These are phyloP conservation scores for Amaranthus palmeri DNA, from an alignment of 148 eudicot genomes.

Conservation along the genomic window DNA sequence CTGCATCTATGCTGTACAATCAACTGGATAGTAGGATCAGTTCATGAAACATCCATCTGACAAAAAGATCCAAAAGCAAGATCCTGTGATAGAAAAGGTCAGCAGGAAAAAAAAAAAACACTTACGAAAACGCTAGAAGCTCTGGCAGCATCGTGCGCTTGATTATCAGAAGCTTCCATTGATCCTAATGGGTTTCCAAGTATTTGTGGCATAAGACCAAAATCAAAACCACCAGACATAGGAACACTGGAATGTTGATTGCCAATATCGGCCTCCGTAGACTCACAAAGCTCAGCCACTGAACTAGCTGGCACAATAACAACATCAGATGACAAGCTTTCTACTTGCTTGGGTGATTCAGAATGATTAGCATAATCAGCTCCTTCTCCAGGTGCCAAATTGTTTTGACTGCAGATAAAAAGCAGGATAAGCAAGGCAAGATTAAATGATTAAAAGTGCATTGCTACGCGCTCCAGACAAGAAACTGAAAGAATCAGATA, in stretches of 20 bases:
- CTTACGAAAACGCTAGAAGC: conserved; percentile 68
- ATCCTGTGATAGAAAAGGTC: background rate
- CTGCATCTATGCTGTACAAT: background rate
- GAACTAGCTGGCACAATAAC: conserved; percentile 40
- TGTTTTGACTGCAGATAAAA: conserved; percentile 43
- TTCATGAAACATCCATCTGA: background rate
- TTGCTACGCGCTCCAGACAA: background rate
- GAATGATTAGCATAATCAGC: conserved; percentile 38
- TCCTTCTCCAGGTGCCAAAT: conserved; percentile 39
- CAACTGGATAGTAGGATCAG: background rate
- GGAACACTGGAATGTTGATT: conserved; percentile 42
- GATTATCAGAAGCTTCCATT: conserved; percentile 60
- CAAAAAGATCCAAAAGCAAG: background rate
- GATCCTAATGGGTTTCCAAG: conserved; percentile 49
- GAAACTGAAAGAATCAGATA: background rate
- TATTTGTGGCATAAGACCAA: conserved; percentile 57
- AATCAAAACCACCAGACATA: conserved; percentile 45
- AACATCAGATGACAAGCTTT: conserved; percentile 35
- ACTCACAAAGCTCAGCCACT: conserved; percentile 38
- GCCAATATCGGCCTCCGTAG: conserved; percentile 48
- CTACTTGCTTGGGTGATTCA: conserved; percentile 40
- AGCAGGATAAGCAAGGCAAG: conserved; percentile 3
- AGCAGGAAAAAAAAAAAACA: conserved; percentile 16
- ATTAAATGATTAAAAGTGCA: background rate
- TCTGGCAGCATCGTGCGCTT: conserved; percentile 53